Conservation (phyloP, 2,329 filamentous ascomycete species). For the Ascomycota sp. region DNA sequence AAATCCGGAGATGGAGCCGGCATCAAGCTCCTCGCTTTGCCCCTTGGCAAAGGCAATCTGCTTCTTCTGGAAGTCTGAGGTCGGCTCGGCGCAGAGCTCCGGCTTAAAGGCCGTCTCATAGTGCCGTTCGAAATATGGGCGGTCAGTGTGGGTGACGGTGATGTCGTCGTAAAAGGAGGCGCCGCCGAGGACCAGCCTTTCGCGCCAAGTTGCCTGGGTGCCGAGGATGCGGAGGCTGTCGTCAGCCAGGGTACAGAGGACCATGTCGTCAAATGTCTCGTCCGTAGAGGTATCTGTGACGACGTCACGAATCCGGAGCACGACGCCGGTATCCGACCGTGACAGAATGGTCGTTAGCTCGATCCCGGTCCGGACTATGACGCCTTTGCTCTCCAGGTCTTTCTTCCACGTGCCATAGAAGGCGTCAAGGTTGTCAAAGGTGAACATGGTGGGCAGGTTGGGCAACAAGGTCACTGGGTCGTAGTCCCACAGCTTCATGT, state of each 20-base stretch:
- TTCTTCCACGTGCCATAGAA: slow-evolving; percentile 39
- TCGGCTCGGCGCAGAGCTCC: slow-evolving; percentile 25
- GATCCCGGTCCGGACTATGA: slow-evolving; percentile 31
- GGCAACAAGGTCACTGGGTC: slow-evolving; percentile 29
- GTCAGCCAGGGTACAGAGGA: slow-evolving; percentile 42
- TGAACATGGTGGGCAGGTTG: slow-evolving; percentile 42
- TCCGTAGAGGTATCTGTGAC: slow-evolving; percentile 24
- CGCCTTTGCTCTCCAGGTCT: slow-evolving; percentile 28
- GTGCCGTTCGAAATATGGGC: slow-evolving; percentile 40
- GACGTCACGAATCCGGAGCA: slow-evolving; percentile 28
- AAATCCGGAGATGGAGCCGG: too few species aligned
- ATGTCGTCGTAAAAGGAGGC: slow-evolving; percentile 49
- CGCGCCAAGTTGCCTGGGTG: slow-evolving; percentile 32
- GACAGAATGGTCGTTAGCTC: slow-evolving; percentile 30
- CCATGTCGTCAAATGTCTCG: slow-evolving; percentile 41
- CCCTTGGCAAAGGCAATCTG: slow-evolving; percentile 20
- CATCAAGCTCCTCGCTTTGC: slow-evolving; percentile 16
- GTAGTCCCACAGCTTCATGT: slow-evolving; percentile 37
- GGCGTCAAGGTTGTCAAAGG: slow-evolving; percentile 36
- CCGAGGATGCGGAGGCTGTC: slow-evolving; percentile 38
- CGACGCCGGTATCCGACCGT: slow-evolving; percentile 27
- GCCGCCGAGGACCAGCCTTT: slow-evolving; percentile 45
- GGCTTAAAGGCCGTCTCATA: slow-evolving; percentile 39
- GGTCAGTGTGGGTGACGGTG: slow-evolving; percentile 45
- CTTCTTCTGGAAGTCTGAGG: slow-evolving; percentile 16